phyloP scores from a whole-genome alignment of 345 rosid genomes.

The Sonneratia alba region DNA sequence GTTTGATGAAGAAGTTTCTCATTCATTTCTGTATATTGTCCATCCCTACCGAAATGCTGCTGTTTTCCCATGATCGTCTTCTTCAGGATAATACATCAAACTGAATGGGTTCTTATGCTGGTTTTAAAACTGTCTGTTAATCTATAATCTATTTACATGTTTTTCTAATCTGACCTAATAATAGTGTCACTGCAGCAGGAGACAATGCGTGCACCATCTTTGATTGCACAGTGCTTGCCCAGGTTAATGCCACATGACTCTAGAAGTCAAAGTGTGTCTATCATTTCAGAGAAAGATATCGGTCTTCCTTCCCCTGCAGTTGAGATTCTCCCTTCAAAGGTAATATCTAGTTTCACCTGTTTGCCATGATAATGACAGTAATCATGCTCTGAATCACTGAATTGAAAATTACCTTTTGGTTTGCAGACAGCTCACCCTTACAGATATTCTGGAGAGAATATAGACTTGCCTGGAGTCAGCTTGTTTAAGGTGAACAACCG shows the following conservation, averaged over 20 bases:
- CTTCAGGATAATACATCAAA: background rate
- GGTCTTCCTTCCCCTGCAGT: conserved; percentile 74
- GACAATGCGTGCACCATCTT: conserved; percentile 81
- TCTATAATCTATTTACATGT: background rate
- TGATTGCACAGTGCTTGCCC: conserved; percentile 87
- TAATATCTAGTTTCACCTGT: conserved; percentile 11
- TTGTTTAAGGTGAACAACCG: conserved; percentile 51
- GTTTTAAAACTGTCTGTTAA: background rate
- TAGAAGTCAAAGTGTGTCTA: conserved; percentile 44
- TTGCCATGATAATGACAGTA: background rate
- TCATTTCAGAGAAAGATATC: conserved; percentile 58
- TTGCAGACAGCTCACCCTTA: conserved; percentile 56
- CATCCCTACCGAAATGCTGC: background rate
- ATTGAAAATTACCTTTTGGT: conserved; percentile 2
- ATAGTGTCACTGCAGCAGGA: background rate
- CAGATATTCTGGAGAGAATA: conserved; percentile 71
- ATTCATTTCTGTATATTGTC: background rate
- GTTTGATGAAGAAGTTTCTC: background rate
- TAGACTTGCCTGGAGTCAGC: conserved; percentile 50
- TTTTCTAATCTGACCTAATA: background rate
- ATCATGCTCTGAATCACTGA: background rate
- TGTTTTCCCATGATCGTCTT: background rate
- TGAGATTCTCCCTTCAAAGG: conserved; percentile 93
- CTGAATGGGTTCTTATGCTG: background rate
- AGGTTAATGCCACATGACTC: conserved; percentile 70